These are phyloP conservation scores for Magnusiomyces fungicola DNA, from an alignment of 1,139 yeast genomes.

Conservation along the genomic window DNA sequence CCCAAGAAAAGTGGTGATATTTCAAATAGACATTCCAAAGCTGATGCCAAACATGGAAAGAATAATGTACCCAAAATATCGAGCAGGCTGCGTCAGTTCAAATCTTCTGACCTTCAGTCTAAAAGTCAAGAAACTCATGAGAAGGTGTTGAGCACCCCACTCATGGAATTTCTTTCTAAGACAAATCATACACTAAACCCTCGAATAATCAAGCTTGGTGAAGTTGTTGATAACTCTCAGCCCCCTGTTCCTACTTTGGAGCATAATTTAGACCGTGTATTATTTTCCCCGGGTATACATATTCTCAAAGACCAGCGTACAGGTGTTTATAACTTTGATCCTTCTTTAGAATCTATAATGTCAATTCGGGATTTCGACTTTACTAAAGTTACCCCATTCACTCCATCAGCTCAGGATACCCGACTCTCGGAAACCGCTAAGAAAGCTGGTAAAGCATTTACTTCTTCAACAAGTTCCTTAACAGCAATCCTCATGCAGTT, in stretches of 20 bases:
- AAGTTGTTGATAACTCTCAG: conserved; percentile 16
- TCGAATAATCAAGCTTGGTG: conserved; percentile 2
- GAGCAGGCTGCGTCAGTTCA: too few species aligned
- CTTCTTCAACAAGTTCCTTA: conserved; percentile 85
- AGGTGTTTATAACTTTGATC: conserved; percentile 61
- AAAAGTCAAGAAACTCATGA: too few species aligned
- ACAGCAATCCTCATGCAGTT: conserved; percentile 68
- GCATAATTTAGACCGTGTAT: conserved; percentile 58
- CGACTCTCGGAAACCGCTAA: conserved; percentile 45
- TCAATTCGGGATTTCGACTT: conserved; percentile 65
- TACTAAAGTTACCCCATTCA: conserved; percentile 47
- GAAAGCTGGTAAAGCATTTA: conserved; percentile 40
- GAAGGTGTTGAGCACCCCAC: conserved; percentile 2
- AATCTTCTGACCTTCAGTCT: too few species aligned
- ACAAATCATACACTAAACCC: conserved; percentile 8
- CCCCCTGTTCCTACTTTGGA: conserved; percentile 42
- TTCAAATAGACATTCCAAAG: too few species aligned
- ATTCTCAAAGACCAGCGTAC: conserved; percentile 72
- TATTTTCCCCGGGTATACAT: conserved; percentile 82
- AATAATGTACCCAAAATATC: too few species aligned
- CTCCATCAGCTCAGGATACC: conserved; percentile 61
- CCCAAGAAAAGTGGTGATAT: too few species aligned
- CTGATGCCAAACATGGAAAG: too few species aligned
- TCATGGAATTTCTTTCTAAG: not conserved
- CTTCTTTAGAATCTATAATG: conserved; percentile 53